Conservation (phyloP, 805 yeast species). For the Monosporozyma aerobia region DNA sequence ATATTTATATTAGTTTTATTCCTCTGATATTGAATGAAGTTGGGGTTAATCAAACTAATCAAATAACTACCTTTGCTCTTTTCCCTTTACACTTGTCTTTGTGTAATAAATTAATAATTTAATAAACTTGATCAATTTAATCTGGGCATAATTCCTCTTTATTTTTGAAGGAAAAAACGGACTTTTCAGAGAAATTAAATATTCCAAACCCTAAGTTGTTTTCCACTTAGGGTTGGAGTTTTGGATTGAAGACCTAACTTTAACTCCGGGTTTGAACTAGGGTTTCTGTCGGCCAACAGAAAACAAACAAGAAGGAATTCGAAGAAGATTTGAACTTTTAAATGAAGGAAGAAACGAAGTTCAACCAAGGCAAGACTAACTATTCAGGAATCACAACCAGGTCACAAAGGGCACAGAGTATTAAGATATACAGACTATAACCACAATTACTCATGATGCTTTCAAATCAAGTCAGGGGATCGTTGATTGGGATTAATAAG, state of each 20-base stretch:
- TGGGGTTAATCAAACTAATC: background rate
- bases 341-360: background rate
- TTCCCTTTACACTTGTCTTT: background rate
- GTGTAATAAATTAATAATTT: background rate
- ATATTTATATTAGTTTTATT: background rate
- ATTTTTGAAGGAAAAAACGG: background rate
- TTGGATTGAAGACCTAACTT: background rate
- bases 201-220: background rate
- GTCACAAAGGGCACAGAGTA: background rate
- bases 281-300: background rate
- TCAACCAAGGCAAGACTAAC: background rate
- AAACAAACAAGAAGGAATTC: background rate
- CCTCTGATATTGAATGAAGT: background rate
- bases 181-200: background rate
- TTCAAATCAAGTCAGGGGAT: background rate
- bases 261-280: background rate
- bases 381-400: background rate
- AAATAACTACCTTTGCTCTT: background rate
- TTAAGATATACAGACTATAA: background rate
- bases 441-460: background rate
- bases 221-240: background rate
- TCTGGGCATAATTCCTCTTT: no score
- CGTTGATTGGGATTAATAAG: background rate
- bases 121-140: background rate
- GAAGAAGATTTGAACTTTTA: background rate